phyloP scores from a whole-genome alignment of 139 green algal species.

The Haematococcus sp. region DNA sequence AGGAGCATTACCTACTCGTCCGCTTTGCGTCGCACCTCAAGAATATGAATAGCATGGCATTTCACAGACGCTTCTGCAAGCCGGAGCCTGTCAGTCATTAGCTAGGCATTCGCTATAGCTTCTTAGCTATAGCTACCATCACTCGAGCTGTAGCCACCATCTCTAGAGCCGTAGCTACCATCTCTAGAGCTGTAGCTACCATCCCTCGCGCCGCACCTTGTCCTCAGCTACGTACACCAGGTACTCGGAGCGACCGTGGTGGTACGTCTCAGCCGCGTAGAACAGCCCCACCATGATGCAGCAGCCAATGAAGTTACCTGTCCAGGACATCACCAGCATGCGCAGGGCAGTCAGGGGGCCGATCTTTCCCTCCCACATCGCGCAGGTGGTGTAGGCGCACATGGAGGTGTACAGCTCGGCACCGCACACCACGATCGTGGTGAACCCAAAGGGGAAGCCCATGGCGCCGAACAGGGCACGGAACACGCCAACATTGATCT shows the following conservation, averaged over 20 bases:
- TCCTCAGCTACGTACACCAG: neutral
- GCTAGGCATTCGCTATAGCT: no score
- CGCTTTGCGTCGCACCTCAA: no score
- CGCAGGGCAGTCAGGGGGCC: neutral
- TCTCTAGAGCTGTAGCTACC: no score
- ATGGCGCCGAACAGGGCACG: constrained; percentile 35
- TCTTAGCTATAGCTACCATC: no score
- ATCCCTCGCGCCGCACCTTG: no score
- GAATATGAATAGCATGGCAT: no score
- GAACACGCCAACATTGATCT: constrained; percentile 30
- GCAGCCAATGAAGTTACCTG: constrained; percentile 39
- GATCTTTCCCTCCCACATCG: constrained; percentile 35
- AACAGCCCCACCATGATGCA: constrained; percentile 43
- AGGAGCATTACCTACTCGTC: no score
- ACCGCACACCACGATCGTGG: constrained; percentile 29
- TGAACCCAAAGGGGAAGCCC: constrained; percentile 38
- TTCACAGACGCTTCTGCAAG: no score
- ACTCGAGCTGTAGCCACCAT: no score
- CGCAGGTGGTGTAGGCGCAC: constrained; percentile 18
- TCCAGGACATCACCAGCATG: constrained; percentile 25
- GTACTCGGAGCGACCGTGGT: constrained; percentile 17
- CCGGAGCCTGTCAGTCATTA: no score
- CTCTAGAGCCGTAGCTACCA: no score
- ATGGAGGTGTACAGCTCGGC: constrained; percentile 32
- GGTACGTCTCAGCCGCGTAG: constrained; percentile 18